phyloP scores from a whole-genome alignment of 768 basidiomycete species.

The Coprinellus micaceus region DNA sequence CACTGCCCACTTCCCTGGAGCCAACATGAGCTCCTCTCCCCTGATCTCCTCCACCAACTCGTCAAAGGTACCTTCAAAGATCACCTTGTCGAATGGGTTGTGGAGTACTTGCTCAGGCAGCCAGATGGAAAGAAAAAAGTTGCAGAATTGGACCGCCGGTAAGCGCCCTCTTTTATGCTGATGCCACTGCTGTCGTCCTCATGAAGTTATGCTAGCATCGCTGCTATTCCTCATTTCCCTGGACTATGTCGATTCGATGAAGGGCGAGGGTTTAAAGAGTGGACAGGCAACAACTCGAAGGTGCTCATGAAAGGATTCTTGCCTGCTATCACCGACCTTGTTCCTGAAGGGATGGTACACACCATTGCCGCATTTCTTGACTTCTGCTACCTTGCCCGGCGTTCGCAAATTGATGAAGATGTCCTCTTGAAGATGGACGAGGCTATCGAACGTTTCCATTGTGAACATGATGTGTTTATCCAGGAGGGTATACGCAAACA shows the following conservation, averaged over 20 bases:
- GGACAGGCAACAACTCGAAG: slow-evolving; percentile 36
- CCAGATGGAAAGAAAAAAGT: not conserved
- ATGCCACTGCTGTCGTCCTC: too few species aligned
- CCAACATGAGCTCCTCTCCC: slow-evolving; percentile 28
- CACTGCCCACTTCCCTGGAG: slow-evolving; percentile 26
- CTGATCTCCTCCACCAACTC: slow-evolving; percentile 9
- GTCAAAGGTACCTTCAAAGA: slow-evolving; percentile 12
- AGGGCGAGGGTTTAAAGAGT: slow-evolving; percentile 28
- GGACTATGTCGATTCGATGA: slow-evolving; percentile 22
- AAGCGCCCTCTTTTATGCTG: not conserved
- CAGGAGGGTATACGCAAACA: not conserved
- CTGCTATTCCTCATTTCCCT: slow-evolving; percentile 18
- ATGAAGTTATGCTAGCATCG: slow-evolving; percentile 13
- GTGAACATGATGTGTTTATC: not conserved
- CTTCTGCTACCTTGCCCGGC: slow-evolving; percentile 28
- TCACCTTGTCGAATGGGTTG: slow-evolving; percentile 13
- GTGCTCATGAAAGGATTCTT: slow-evolving; percentile 31
- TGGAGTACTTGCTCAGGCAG: slow-evolving; percentile 1
- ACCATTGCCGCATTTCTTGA: slow-evolving; percentile 28
- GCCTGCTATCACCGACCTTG: slow-evolving; percentile 15
- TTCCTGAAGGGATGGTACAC: slow-evolving; percentile 15
- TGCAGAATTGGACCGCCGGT: slow-evolving; percentile 6
- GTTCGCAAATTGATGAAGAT: not conserved
- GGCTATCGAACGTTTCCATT: not conserved
- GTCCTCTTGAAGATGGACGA: not conserved